Conservation (phyloP, 2,329 filamentous ascomycete species). For the Lachnellula subtilissima region DNA sequence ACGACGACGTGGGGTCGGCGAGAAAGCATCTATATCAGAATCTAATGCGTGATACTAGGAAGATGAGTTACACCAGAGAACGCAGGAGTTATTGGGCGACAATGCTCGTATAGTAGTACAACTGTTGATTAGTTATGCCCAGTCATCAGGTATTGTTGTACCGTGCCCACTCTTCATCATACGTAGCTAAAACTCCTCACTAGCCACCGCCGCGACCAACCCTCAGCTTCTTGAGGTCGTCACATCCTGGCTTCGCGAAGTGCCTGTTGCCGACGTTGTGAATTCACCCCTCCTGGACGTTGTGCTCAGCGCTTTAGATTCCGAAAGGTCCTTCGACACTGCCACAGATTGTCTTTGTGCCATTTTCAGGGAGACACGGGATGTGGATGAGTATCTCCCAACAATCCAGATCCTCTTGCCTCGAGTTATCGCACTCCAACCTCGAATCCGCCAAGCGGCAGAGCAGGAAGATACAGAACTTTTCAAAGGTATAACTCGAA, state of each 20-base stretch:
- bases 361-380: slow-evolving; percentile 85
- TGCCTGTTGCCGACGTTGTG: slow-evolving; percentile 77
- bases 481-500: slow-evolving; percentile 81
- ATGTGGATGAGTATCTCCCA: slow-evolving; percentile 84
- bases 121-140: slow-evolving; percentile 83
- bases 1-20: slow-evolving; percentile 32
- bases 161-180: slow-evolving; percentile 1
- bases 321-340: slow-evolving; percentile 75
- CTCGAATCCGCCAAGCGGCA: slow-evolving; percentile 70
- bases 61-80: slow-evolving; percentile 85
- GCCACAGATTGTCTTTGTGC: slow-evolving; percentile 90
- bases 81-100: slow-evolving; percentile 81
- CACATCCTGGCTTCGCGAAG: slow-evolving; percentile 92
- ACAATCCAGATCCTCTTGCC: slow-evolving; percentile 81
- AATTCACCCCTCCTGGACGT: slow-evolving; percentile 79
- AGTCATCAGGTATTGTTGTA: slow-evolving; percentile 73
- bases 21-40: slow-evolving; percentile 34
- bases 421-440: slow-evolving; percentile 67
- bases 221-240: slow-evolving; percentile 92
- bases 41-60: slow-evolving; percentile 65
- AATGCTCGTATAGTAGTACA: slow-evolving; percentile 85
- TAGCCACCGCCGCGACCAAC: slow-evolving; percentile 74
- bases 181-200: slow-evolving; percentile 20
- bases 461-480: slow-evolving; percentile 79
- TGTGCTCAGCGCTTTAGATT: slow-evolving; percentile 70